These are phyloP conservation scores for Clarireedia hainanense DNA, from an alignment of 2,329 filamentous ascomycete species.

Conservation along the genomic window DNA sequence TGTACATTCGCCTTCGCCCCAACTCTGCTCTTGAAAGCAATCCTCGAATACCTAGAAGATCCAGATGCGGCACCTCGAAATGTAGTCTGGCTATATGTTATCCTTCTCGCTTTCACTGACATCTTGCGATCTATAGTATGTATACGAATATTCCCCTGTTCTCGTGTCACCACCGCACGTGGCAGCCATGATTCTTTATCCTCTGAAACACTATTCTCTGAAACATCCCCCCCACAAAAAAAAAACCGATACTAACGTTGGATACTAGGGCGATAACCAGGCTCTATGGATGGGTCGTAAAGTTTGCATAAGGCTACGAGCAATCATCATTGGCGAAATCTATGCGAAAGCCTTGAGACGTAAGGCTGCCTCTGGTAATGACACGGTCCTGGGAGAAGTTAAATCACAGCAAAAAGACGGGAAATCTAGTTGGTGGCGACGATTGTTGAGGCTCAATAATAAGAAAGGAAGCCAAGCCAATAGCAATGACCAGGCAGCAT, in stretches of 20 bases:
- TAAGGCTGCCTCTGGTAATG: slow-evolving; percentile 72
- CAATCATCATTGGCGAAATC: slow-evolving; percentile 94
- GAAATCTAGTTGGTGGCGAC: slow-evolving; percentile 39
- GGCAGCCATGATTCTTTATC: too few relatives aligned
- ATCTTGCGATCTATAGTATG: slow-evolving; percentile 63
- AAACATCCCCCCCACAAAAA: not conserved
- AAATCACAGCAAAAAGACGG: slow-evolving; percentile 37
- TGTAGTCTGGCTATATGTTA: slow-evolving; percentile 93
- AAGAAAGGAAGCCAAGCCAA: slow-evolving; percentile 34
- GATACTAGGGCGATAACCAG: slow-evolving; percentile 55
- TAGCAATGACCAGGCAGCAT: slow-evolving; percentile 6
- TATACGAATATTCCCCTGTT: not conserved
- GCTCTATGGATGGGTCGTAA: slow-evolving; percentile 90
- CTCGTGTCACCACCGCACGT: too few relatives aligned
- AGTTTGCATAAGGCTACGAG: slow-evolving; percentile 85
- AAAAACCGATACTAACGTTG: not conserved
- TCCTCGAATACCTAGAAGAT: slow-evolving; percentile 88
- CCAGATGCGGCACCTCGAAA: slow-evolving; percentile 69
- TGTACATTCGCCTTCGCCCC: slow-evolving; percentile 85
- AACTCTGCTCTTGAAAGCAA: slow-evolving; percentile 82
- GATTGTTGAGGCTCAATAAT: slow-evolving; percentile 44
- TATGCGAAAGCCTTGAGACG: slow-evolving; percentile 92
- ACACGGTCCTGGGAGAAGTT: slow-evolving; percentile 60
- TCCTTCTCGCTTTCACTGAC: slow-evolving; percentile 78
- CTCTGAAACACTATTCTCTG: not conserved